Evolutionary conservation across 179 eudicot species (phyloP).

Genomic region (Silene coronaria): DNA sequence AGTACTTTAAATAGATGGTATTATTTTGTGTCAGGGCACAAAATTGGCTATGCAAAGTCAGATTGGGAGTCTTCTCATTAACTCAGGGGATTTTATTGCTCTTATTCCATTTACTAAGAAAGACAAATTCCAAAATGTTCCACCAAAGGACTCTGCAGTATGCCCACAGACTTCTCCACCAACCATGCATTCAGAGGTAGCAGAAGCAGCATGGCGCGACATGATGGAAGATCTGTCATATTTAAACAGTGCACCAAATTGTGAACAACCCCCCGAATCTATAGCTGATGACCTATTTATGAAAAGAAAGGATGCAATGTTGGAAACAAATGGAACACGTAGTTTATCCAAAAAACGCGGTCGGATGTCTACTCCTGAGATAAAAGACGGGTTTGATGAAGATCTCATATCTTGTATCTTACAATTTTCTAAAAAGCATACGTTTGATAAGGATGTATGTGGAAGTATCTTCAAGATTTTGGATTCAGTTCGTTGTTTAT

Average conservation of each 20-base stretch:
- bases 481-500: constrained; percentile 53
- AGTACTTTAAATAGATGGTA: constrained; percentile 1
- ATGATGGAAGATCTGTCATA: constrained; percentile 66
- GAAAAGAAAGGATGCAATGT: constrained; percentile 10
- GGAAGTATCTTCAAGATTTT: constrained; percentile 37
- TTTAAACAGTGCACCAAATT: constrained; percentile 24
- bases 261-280: constrained; percentile 25
- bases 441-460: constrained; percentile 38
- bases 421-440: constrained; percentile 25
- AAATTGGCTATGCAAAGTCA: constrained; percentile 53
- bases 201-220: constrained; percentile 59
- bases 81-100: constrained; percentile 59
- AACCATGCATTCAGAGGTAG: constrained; percentile 31
- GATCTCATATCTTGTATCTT: constrained; percentile 37
- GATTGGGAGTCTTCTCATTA: constrained; percentile 43
- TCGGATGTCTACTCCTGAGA: constrained; percentile 27
- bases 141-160: constrained; percentile 26
- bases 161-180: constrained; percentile 20
- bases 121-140: constrained; percentile 29
- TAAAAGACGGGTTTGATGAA: constrained; percentile 29
- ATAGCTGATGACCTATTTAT: constrained; percentile 13
- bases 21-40: constrained; percentile 45
- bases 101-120: constrained; percentile 71
- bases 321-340: background rate
- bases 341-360: constrained; percentile 30